Percentiles rank a stretch among this genome's conserved stretches.
These are phyloP conservation scores for Myxozyma geophila DNA, from an alignment of 805 yeast species.

Conservation along the genomic window DNA sequence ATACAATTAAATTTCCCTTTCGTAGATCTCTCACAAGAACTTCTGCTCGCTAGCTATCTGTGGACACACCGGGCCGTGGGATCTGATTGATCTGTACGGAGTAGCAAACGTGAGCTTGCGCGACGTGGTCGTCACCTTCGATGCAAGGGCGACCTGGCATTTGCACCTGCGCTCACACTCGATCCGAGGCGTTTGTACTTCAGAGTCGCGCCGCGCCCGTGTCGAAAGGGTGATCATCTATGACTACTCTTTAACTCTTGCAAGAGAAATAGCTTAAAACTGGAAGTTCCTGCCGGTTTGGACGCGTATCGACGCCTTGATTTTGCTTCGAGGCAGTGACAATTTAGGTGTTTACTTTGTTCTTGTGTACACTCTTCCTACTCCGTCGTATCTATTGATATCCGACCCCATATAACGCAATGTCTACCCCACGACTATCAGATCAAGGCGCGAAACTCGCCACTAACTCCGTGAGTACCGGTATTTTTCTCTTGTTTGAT, in stretches of 20 bases:
- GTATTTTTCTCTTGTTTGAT: not conserved
- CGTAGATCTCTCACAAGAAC: not conserved
- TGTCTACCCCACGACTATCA: constrained; percentile 24
- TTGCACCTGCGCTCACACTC: not conserved
- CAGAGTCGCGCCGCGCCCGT: not conserved
- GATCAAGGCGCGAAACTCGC: constrained; percentile 23
- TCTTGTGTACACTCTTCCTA: not conserved
- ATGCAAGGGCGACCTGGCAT: not conserved
- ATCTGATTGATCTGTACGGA: not conserved
- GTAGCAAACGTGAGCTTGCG: not conserved
- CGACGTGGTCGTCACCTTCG: constrained; percentile 8
- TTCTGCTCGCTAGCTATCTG: not conserved
- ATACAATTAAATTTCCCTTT: too few relatives aligned
- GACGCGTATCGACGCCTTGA: too few relatives aligned
- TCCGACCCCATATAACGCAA: not conserved
- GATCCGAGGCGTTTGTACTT: constrained; percentile 5
- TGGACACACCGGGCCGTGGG: too few relatives aligned
- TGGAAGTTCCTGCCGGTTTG: not conserved
- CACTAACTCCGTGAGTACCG: constrained; percentile 17
- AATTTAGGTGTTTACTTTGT: not conserved
- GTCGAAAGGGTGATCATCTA: not conserved
- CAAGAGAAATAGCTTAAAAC: too few relatives aligned
- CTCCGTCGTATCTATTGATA: not conserved
- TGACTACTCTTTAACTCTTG: too few relatives aligned
- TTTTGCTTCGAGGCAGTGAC: not conserved